Percentiles rank a stretch among this genome's conserved stretches.
Evolutionary conservation across 139 green algal species (phyloP).

Genomic region (Chlamydomonas sphaeroides): DNA sequence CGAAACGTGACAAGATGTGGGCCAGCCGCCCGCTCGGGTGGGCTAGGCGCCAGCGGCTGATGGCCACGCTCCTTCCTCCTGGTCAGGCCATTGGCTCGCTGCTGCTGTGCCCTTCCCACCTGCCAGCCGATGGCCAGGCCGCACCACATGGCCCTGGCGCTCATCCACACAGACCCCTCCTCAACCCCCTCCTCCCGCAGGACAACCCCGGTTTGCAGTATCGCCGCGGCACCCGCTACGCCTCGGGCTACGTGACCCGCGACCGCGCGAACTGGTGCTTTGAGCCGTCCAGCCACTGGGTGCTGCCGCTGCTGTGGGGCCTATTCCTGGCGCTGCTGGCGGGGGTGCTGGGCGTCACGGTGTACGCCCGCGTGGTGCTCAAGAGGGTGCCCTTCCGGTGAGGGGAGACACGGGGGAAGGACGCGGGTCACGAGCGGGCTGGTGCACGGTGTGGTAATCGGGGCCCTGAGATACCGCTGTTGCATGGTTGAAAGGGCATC

Average conservation of each 20-base stretch:
- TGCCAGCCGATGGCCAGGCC: too few relatives aligned
- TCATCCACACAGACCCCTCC: background rate
- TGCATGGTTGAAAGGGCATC: too few relatives aligned
- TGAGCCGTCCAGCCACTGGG: constrained; percentile 7
- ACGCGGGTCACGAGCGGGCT: background rate
- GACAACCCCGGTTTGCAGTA: constrained; percentile 13
- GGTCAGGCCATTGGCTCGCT: too few relatives aligned
- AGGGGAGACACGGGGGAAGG: background rate
- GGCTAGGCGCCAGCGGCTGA: too few relatives aligned
- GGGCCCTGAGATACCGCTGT: too few relatives aligned
- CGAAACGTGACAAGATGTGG: too few relatives aligned
- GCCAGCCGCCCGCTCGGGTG: too few relatives aligned
- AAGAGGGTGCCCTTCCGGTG: constrained; percentile 38
- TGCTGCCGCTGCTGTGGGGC: constrained; percentile 29
- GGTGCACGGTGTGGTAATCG: too few relatives aligned
- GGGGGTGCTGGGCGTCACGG: constrained; percentile 10
- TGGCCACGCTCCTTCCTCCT: too few relatives aligned
- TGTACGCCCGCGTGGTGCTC: constrained; percentile 21
- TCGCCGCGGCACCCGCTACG: background rate
- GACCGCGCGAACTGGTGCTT: constrained; percentile 33
- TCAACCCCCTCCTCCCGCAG: background rate
- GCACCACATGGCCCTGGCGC: background rate
- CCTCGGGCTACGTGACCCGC: constrained; percentile 17
- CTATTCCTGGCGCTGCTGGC: constrained; percentile 7
- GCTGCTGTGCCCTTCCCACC: background rate